These are phyloP conservation scores for Podaxis sp. DNA, from an alignment of 768 basidiomycete genomes.

Conservation along the genomic window DNA sequence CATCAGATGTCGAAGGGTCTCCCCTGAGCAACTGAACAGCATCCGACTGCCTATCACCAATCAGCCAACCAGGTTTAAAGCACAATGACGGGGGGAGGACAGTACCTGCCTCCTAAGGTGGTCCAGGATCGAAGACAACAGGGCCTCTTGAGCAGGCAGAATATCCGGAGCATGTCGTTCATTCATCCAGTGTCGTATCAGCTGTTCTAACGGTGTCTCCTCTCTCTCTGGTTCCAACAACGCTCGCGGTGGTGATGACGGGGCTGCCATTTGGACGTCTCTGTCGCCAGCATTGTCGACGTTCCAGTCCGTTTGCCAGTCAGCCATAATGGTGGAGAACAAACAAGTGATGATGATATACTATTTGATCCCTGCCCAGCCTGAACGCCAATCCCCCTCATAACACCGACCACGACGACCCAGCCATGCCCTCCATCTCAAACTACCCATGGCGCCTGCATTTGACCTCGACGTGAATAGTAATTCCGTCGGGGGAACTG, in stretches of 20 bases:
- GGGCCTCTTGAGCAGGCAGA: constrained; percentile 66
- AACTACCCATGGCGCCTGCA: too few relatives aligned
- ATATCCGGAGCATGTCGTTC: constrained; percentile 82
- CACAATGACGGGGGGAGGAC: constrained; percentile 19
- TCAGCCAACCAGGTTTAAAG: constrained; percentile 4
- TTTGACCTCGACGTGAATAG: too few relatives aligned
- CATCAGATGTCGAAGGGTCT: constrained; percentile 84
- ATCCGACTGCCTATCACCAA: constrained; percentile 54
- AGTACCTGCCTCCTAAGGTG: constrained; percentile 79
- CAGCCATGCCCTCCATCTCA: too few relatives aligned
- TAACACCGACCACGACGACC: neutral
- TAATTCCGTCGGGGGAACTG: too few relatives aligned
- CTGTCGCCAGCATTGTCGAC: too few relatives aligned
- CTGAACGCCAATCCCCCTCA: neutral
- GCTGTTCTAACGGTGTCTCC: constrained; percentile 63
- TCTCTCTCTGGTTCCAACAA: constrained; percentile 13
- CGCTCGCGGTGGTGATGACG: neutral
- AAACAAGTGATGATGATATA: neutral
- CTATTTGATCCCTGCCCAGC: neutral
- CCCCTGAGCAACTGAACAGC: constrained; percentile 73
- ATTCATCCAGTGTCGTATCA: constrained; percentile 85
- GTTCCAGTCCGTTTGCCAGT: too few relatives aligned
- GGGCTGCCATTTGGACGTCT: neutral
- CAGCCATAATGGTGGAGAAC: neutral
- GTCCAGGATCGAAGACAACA: constrained; percentile 66